Evolutionary conservation across 1,284 basidiomycete genomes (phyloP).

Genomic region (Ceratobasidium sp.): DNA sequence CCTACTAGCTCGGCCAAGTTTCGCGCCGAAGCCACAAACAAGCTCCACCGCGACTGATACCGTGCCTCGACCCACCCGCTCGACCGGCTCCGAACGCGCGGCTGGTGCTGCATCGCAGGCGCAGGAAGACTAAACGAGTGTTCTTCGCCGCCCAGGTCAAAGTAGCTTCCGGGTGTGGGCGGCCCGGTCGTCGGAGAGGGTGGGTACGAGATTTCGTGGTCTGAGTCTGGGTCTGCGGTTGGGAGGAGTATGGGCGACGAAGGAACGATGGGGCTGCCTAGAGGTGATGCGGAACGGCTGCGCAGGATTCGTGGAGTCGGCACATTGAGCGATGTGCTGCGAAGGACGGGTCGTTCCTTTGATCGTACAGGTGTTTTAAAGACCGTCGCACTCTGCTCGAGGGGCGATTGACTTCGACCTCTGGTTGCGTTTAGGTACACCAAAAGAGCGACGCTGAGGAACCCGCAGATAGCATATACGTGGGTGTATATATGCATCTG

Average conservation of each 20-base stretch:
- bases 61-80: constrained; percentile 41
- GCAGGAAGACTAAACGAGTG: constrained; percentile 38
- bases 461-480: constrained; percentile 67
- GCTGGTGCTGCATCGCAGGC: constrained; percentile 9
- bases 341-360: constrained; percentile 9
- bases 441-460: constrained; percentile 60
- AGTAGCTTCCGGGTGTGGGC: constrained; percentile 36
- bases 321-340: constrained; percentile 29
- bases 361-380: background rate
- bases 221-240: constrained; percentile 17
- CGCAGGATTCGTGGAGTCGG: constrained; percentile 36
- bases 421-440: constrained; percentile 44
- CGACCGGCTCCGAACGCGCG: background rate
- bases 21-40: constrained; percentile 8
- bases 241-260: constrained; percentile 33
- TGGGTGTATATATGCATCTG: constrained; percentile 71
- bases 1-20: constrained; percentile 24
- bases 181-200: constrained; percentile 25
- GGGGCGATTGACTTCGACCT: background rate
- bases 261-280: constrained; percentile 16
- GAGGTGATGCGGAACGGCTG: constrained; percentile 20
- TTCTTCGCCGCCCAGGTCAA: constrained; percentile 41
- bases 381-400: background rate
- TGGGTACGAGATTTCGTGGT: constrained; percentile 40
- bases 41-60: constrained; percentile 30